A percentile compares a stretch with the other conserved stretches of the same genome.
phyloP scores from a whole-genome alignment of 164 flowering plant genomes.

The Vitis vinifera region ASM3070453v1 NC_081823.1:2266001-2266500 shows the following conservation, averaged over 20 bases:
- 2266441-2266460: slow-evolving; percentile 27
- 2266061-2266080: slow-evolving; percentile 47
- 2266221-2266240: slow-evolving; percentile 33
- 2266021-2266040: slow-evolving; percentile 33
- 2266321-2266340: slow-evolving; percentile 11
- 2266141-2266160: slow-evolving; percentile 23
- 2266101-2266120: slow-evolving; percentile 1
- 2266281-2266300: slow-evolving; percentile 14
- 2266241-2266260: slow-evolving; percentile 35
- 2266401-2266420: slow-evolving; percentile 6
- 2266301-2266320: slow-evolving; percentile 20
- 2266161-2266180: slow-evolving; percentile 12
- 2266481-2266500: slow-evolving; percentile 47
- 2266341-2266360: slow-evolving; percentile 39
- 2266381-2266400: slow-evolving; percentile 24
- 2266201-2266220: slow-evolving; percentile 44
- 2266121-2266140: slow-evolving; percentile 40
- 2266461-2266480: slow-evolving; percentile 26
- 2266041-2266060: slow-evolving; percentile 38
- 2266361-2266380: slow-evolving; percentile 30
- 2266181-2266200: slow-evolving; percentile 23
- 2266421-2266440: slow-evolving; percentile 31
- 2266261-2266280: slow-evolving; percentile 33
- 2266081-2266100: slow-evolving; percentile 53
- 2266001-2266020: slow-evolving; percentile 32